phyloP scores from a whole-genome alignment of 805 yeast species.

The Metahyphopichia silvanorum region DNA sequence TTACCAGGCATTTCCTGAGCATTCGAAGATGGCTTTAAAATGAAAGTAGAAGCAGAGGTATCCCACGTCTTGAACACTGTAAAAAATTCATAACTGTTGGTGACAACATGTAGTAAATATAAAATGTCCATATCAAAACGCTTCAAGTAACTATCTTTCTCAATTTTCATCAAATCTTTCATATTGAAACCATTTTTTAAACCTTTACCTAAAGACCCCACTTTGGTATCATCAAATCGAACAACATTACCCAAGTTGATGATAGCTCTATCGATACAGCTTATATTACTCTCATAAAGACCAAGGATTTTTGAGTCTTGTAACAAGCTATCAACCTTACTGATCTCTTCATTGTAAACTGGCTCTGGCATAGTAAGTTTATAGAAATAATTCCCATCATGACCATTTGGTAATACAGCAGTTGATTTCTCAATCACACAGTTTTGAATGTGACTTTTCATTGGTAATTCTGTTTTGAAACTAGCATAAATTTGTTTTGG shows the following conservation, averaged over 20 bases:
- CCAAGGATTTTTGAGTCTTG: slow-evolving; percentile 61
- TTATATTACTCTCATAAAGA: slow-evolving; percentile 72
- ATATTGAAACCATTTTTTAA: slow-evolving; percentile 79
- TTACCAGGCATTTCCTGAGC: slow-evolving; percentile 65
- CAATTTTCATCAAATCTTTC: slow-evolving; percentile 49
- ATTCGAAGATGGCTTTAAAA: slow-evolving; percentile 63
- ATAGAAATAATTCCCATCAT: slow-evolving; percentile 50
- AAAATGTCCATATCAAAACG: slow-evolving; percentile 55
- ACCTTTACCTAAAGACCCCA: slow-evolving; percentile 87
- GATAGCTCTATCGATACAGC: slow-evolving; percentile 67
- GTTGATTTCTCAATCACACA: slow-evolving; percentile 57
- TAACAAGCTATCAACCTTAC: slow-evolving; percentile 59
- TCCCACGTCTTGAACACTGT: slow-evolving; percentile 66
- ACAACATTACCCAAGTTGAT: slow-evolving; percentile 76
- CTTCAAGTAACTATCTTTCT: slow-evolving; percentile 51
- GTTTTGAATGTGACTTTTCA: slow-evolving; percentile 37
- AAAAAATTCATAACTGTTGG: slow-evolving; percentile 75
- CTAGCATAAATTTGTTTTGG: slow-evolving; percentile 73
- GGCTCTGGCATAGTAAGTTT: slow-evolving; percentile 68
- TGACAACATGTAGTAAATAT: slow-evolving; percentile 64
- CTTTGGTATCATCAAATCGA: slow-evolving; percentile 60
- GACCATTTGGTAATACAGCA: slow-evolving; percentile 71
- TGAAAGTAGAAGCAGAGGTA: slow-evolving; percentile 45
- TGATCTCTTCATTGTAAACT: slow-evolving; percentile 51
- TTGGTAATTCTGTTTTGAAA: slow-evolving; percentile 48